Evolutionary conservation across 2,329 filamentous ascomycete genomes (phyloP).

Genomic region (Shiraia sp.): DNA sequence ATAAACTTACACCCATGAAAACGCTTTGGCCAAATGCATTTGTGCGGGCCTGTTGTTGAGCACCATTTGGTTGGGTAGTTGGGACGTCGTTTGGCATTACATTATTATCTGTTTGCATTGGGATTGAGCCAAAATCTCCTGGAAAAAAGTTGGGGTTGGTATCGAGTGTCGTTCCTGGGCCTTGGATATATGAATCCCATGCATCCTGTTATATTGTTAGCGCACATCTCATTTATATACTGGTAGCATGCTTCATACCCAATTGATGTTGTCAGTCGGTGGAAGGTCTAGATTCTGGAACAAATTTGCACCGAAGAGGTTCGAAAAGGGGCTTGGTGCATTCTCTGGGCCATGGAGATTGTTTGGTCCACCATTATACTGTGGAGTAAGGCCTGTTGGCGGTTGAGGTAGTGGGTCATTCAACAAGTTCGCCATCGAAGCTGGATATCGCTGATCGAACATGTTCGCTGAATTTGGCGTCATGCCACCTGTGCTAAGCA

Average conservation of each 20-base stretch:
- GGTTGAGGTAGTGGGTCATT: conserved; percentile 41
- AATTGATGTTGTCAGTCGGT: conserved; percentile 58
- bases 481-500: conserved; percentile 66
- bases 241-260: conserved; percentile 54
- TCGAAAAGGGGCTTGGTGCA: conserved; percentile 58
- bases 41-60: conserved; percentile 26
- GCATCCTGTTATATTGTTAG: conserved; percentile 51
- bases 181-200: conserved; percentile 72
- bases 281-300: conserved; percentile 61
- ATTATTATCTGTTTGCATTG: conserved; percentile 34
- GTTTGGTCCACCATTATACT: conserved; percentile 38
- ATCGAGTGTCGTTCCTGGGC: conserved; percentile 49
- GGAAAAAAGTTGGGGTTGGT: conserved; percentile 49
- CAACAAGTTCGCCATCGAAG: conserved; percentile 43
- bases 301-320: conserved; percentile 55
- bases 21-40: conserved; percentile 40
- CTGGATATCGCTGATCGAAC: conserved; percentile 46
- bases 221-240: not conserved
- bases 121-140: conserved; percentile 45
- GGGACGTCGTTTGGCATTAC: conserved; percentile 23
- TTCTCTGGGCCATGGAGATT: conserved; percentile 41
- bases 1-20: conserved; percentile 45
- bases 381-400: conserved; percentile 37
- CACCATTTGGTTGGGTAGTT: conserved; percentile 11
- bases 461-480: conserved; percentile 53